Percentiles rank a stretch among this genome's conserved stretches.
phyloP scores from a whole-genome alignment of 108 stramenopile genomes.

The Cyclotella cryptica region DNA sequence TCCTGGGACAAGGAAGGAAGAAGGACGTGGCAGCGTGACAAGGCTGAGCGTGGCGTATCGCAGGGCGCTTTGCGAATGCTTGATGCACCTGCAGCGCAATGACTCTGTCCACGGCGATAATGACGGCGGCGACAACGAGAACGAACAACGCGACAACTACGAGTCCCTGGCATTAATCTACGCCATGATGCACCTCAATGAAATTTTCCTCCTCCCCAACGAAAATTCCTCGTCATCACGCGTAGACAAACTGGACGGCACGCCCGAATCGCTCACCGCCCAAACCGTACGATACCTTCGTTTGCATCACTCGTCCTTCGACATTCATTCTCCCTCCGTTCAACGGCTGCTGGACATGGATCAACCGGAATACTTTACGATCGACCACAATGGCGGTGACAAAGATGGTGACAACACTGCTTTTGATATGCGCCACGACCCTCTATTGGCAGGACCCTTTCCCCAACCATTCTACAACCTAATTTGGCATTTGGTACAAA shows the following conservation, averaged over 20 bases:
- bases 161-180: constrained; percentile 66
- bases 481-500: constrained; percentile 49
- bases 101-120: constrained; percentile 19
- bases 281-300: constrained; percentile 82
- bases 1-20: neutral
- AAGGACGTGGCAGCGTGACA: constrained; percentile 1
- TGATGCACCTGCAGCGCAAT: constrained; percentile 48
- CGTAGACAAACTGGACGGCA: constrained; percentile 26
- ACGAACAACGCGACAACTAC: constrained; percentile 34
- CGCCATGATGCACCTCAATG: constrained; percentile 69
- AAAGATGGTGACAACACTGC: neutral
- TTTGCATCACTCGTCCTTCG: constrained; percentile 34
- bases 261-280: constrained; percentile 74
- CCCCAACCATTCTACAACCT: constrained; percentile 61
- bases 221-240: neutral
- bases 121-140: constrained; percentile 8
- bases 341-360: constrained; percentile 48
- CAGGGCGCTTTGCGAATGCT: constrained; percentile 57
- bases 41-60: constrained; percentile 59
- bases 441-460: constrained; percentile 26
- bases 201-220: constrained; percentile 57
- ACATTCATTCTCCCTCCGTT: constrained; percentile 26
- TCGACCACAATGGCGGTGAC: neutral
- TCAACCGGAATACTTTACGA: constrained; percentile 70
- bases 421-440: neutral